Evolutionary conservation across 805 yeast species (phyloP), one percentile per base, ranked within the genome.

Genomic region (Metschnikowia arizonensis): DNA sequence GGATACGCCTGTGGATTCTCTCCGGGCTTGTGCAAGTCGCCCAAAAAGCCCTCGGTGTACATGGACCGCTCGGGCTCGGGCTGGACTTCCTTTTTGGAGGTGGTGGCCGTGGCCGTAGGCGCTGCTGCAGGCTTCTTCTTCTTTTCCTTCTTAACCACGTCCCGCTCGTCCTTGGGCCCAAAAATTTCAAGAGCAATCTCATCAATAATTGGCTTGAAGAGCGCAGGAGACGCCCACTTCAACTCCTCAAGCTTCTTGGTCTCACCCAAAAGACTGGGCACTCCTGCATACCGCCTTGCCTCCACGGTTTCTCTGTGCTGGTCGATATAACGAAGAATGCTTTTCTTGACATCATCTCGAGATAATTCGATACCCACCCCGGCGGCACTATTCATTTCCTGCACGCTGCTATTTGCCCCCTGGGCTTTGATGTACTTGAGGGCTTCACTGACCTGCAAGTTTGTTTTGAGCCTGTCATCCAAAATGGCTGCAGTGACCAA

Each of bases 81-180:
- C 11, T 61, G 59, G 9, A 47, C 48, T 12, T 54, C 50, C 41
- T 59, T 60, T 25, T 54, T 54, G 26, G n/a, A n/a, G n/a, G n/a
- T n/a, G n/a, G n/a, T n/a, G n/a, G n/a, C n/a, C n/a, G n/a, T n/a
- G n/a, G 40, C 46, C 18, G 47, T 35, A 8, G 15, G n/a, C 5
- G 33, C 18, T 14, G 21, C 12, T 14, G 44, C 36, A 5, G 60
- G 57, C 62, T 76, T 75, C 62, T 76, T 72, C 62, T 81, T 81
- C 71, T 83, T 81, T 66, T 85, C 88, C 72, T 85, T 85, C 68
- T 85, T 85, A 42, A 82, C 74, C 18, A 82, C 73, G 64, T 93
- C 99, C 53, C 98, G 81, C 62, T 90, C 98, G 62, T 93, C 99
- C 65, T 91, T 91, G 44, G 98, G 98, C 31, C 99, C 99, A 47